Conservation (phyloP, 2,329 filamentous ascomycete species). For the Trichoderma polysporum region DNA sequence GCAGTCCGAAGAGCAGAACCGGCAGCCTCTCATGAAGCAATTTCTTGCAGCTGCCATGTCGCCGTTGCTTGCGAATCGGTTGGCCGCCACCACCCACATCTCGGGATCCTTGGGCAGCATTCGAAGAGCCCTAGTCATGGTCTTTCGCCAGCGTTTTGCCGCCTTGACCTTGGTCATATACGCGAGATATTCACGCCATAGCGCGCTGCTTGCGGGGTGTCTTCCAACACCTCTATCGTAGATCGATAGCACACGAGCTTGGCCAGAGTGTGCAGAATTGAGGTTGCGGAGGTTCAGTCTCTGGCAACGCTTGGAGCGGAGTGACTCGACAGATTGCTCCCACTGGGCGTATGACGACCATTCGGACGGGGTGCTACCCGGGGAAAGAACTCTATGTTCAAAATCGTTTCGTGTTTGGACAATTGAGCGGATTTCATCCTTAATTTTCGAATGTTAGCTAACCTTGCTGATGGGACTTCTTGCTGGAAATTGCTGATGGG, state of each 20-base stretch:
- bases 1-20: slow-evolving; percentile 78
- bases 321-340: slow-evolving; percentile 68
- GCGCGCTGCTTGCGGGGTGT: slow-evolving; percentile 74
- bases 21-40: slow-evolving; percentile 83
- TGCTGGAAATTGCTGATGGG: neutral
- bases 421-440: slow-evolving; percentile 89
- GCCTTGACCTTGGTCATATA: slow-evolving; percentile 71
- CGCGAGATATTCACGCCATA: slow-evolving; percentile 90
- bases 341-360: slow-evolving; percentile 80
- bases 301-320: slow-evolving; percentile 80
- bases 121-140: slow-evolving; percentile 69
- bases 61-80: slow-evolving; percentile 72
- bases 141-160: slow-evolving; percentile 63
- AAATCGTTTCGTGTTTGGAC: slow-evolving; percentile 89
- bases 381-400: slow-evolving; percentile 85
- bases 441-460: slow-evolving; percentile 1
- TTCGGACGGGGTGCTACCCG: slow-evolving; percentile 72
- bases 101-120: slow-evolving; percentile 81
- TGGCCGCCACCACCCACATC: slow-evolving; percentile 84
- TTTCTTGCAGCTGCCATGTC: slow-evolving; percentile 85
- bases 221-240: slow-evolving; percentile 83
- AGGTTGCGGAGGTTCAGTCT: slow-evolving; percentile 71
- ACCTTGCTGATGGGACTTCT: neutral
- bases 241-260: slow-evolving; percentile 83
- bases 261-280: slow-evolving; percentile 67